Evolutionary conservation across 1,139 yeast species (phyloP).

Genomic region (Geotrichum restrictum): DNA sequence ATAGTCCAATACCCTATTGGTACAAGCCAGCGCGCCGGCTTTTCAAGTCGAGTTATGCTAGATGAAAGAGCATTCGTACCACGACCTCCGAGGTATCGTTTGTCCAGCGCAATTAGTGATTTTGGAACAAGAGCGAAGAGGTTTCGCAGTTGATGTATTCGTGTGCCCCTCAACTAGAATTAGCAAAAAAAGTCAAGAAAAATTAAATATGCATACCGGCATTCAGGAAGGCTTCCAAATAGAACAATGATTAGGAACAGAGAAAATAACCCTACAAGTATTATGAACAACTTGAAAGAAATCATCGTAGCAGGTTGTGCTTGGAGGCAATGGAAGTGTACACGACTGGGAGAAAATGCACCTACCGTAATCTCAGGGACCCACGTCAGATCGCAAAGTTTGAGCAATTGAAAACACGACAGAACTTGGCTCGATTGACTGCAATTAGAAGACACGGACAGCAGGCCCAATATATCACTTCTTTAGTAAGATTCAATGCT

Average conservation of each 20-base stretch:
- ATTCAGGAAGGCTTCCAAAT: slow-evolving; percentile 55
- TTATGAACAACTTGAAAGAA: slow-evolving; percentile 10
- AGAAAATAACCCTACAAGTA: slow-evolving; percentile 27
- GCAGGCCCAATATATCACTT: too few species aligned
- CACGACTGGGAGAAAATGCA: background rate
- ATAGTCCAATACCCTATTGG: slow-evolving; percentile 50
- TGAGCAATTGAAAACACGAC: too few species aligned
- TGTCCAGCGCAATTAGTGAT: slow-evolving; percentile 13
- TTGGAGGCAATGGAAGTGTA: background rate
- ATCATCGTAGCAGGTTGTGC: slow-evolving; percentile 1
- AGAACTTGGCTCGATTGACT: too few species aligned
- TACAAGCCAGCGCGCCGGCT: slow-evolving; percentile 37
- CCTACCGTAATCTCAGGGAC: too few species aligned
- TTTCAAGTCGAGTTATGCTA: slow-evolving; percentile 12
- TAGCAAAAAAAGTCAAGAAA: slow-evolving; percentile 40
- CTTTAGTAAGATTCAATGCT: too few species aligned
- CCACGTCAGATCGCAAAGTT: too few species aligned
- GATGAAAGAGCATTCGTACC: background rate
- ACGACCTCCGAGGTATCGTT: slow-evolving; percentile 14
- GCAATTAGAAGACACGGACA: too few species aligned
- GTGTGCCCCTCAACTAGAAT: slow-evolving; percentile 25
- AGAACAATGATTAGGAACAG: slow-evolving; percentile 37
- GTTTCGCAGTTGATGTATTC: slow-evolving; percentile 22
- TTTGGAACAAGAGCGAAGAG: slow-evolving; percentile 14
- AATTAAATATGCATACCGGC: too few species aligned